Conservation (phyloP, 2,329 filamentous ascomycete genomes). For the Aciculosporium take region DNA sequence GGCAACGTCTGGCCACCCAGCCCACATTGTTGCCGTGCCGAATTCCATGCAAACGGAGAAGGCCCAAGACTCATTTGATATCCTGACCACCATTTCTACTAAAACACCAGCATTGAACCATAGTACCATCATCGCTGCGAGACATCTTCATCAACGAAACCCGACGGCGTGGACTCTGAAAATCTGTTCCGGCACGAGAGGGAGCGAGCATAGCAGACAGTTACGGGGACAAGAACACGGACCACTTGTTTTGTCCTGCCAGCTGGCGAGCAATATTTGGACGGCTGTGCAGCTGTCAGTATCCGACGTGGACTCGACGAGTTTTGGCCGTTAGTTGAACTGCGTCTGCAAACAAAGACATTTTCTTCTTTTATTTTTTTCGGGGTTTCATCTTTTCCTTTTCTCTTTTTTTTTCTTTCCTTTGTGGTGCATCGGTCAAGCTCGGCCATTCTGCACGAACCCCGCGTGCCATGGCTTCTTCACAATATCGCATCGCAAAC, state of each 20-base stretch:
- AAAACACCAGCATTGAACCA: neutral
- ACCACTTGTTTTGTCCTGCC: neutral
- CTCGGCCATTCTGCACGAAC: neutral
- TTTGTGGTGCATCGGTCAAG: neutral
- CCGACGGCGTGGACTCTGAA: neutral
- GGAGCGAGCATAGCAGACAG: neutral
- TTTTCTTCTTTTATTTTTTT: neutral
- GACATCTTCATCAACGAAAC: slow-evolving; percentile 1
- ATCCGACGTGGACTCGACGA: slow-evolving; percentile 3
- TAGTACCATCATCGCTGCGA: neutral
- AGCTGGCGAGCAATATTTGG: slow-evolving; percentile 1
- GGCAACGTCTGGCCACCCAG: slow-evolving; percentile 6
- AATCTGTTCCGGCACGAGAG: neutral
- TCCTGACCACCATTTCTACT: neutral
- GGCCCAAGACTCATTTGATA: slow-evolving; percentile 1
- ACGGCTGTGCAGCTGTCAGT: neutral
- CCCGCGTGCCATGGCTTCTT: slow-evolving; percentile 28
- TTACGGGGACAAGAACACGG: slow-evolving; percentile 1
- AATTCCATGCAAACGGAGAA: neutral
- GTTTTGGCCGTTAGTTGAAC: neutral
- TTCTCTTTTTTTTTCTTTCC: neutral
- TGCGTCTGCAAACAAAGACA: slow-evolving; percentile 1
- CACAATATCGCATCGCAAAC: slow-evolving; percentile 41
- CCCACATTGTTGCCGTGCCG: slow-evolving; percentile 7
- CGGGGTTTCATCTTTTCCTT: too few species aligned